phyloP scores from a whole-genome alignment of 805 yeast species.

The Kuraishia ogatae region DNA sequence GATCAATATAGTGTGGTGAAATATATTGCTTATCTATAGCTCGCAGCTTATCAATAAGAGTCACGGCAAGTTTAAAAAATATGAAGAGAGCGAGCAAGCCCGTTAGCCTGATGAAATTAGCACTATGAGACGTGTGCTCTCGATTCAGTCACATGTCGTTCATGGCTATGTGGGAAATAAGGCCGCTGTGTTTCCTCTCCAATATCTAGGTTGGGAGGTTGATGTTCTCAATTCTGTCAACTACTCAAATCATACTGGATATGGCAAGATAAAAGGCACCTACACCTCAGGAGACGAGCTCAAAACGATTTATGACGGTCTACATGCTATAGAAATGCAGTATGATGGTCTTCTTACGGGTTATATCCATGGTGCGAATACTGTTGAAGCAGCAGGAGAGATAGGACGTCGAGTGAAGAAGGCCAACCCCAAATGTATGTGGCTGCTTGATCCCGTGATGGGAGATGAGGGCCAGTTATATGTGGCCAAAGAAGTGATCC shows the following conservation, averaged over 20 bases:
- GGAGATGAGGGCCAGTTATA: conserved; percentile 71
- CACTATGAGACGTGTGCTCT: conserved; percentile 23
- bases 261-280: conserved; percentile 46
- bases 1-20: neutral
- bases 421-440: conserved; percentile 25
- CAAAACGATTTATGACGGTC: conserved; percentile 27
- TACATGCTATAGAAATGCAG: conserved; percentile 20
- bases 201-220: conserved; percentile 60
- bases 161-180: conserved; percentile 71
- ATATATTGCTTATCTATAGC: neutral
- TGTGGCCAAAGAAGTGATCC: conserved; percentile 49
- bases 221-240: conserved; percentile 59
- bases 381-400: conserved; percentile 35
- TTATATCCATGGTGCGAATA: conserved; percentile 50
- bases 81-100: neutral
- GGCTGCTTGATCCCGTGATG: conserved; percentile 73
- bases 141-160: conserved; percentile 62
- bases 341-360: conserved; percentile 61
- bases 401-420: conserved; percentile 26
- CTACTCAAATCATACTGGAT: conserved; percentile 66
- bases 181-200: conserved; percentile 59
- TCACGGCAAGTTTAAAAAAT: neutral
- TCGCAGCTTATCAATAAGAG: neutral
- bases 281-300: conserved; percentile 32
- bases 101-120: neutral